These are phyloP conservation scores for Agaricus bisporus DNA, from an alignment of 768 basidiomycete genomes.

Conservation along the genomic window DNA sequence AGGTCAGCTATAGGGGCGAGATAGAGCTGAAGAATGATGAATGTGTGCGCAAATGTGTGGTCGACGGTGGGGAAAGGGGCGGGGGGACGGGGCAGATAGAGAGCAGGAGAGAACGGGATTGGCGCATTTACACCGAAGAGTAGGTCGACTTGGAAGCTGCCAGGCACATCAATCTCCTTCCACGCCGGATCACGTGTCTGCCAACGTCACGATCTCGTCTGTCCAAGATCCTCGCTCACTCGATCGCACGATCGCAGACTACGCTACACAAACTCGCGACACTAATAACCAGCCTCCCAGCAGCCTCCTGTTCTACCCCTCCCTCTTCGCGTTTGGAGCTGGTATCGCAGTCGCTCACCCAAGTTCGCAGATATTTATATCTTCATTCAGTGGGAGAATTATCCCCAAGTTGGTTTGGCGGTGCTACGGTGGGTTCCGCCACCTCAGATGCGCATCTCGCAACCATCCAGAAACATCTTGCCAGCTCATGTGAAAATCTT, in stretches of 20 bases:
- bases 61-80: background rate
- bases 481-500: too few species aligned
- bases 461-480: too few species aligned
- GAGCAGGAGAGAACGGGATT: conserved; percentile 7
- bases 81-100: conserved; percentile 8
- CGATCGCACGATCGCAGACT: background rate
- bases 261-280: background rate
- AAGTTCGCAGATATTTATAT: conserved; percentile 1
- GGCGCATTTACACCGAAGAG: conserved; percentile 11
- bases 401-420: background rate
- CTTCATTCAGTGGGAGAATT: conserved; percentile 3
- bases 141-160: conserved; percentile 6
- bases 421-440: background rate
- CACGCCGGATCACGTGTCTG: conserved; percentile 10
- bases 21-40: background rate
- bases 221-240: background rate
- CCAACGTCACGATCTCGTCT: background rate
- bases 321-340: background rate
- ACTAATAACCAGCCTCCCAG: background rate
- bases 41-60: background rate
- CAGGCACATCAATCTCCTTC: conserved; percentile 7
- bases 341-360: background rate
- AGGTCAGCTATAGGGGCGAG: background rate
- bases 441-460: too few species aligned
- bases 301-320: background rate